Base-by-base conservation (phyloP, 352 stramenopile species). In the Thalassiosira livingstoniorum region DNA sequence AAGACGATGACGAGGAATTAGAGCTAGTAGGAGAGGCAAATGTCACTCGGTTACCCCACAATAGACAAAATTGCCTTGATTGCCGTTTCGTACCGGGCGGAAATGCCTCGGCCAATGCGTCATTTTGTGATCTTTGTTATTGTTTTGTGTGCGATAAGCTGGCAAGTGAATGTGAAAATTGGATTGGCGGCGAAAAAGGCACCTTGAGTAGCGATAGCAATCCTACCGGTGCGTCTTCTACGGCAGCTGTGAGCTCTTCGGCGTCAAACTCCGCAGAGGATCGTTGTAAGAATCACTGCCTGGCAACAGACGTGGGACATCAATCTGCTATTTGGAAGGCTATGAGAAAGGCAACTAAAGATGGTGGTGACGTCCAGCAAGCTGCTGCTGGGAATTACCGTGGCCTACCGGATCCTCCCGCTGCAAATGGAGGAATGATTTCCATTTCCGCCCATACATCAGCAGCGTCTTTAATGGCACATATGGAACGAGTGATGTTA, bases 101-200 rank as follows among this genome's bases (percentile, higher is more conserved):
- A 21, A 66, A 29, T 25, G 3, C 25, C 4, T 31, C 1, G 1
- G 21, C 1, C 27, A 87, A 87, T 68, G 67, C 62, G n/a, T 65
- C 63, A 4, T 81, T 73, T 34, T 87, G 80, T 43, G 58, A 35
- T 13, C 45, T 87, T 23, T 87, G 80, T 31, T 87, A 87, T 54
- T 87, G 80, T 64, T 84, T 69, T 58, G 68, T 87, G 18, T 87
- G 80, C 37, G 80, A 87, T 32, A 63, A 67, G 29, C 73, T 75
- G 0, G 80, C 80, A 4, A 67, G 37, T 15, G 74, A 84, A 53
- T 87, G 80, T 58, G 23, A 23, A 2, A 47, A 74, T 72, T 87
- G 80, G 80, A 55, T 70, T 43, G 29, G 32, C 23, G 79, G 79
- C 15, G 25, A 25, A 11, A 82, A 62, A 54, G 77, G 69, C 13